phyloP scores from a whole-genome alignment of 1,284 basidiomycete genomes.

The Puccinia triticina region DNA sequence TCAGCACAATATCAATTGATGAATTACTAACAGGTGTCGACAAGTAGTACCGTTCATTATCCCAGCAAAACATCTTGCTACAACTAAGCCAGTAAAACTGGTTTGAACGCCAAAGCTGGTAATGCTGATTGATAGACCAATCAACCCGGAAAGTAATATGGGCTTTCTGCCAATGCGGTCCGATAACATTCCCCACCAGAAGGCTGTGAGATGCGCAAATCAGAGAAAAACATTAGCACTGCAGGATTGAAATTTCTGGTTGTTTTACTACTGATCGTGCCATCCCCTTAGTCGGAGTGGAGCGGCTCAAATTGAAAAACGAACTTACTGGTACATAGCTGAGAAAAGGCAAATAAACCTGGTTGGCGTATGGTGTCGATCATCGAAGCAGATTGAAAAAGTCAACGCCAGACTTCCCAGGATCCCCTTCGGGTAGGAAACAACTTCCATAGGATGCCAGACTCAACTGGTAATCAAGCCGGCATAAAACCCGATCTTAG shows the following conservation, averaged over 20 bases:
- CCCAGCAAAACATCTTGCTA: slow-evolving; percentile 38
- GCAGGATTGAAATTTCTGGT: background rate
- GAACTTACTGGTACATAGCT: slow-evolving; percentile 47
- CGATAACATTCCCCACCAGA: slow-evolving; percentile 53
- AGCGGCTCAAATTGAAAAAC: background rate
- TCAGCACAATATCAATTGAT: background rate
- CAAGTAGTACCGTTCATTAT: slow-evolving; percentile 33
- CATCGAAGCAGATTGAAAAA: background rate
- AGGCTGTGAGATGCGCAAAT: slow-evolving; percentile 3
- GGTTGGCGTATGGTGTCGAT: background rate
- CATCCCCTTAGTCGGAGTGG: background rate
- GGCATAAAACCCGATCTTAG: slow-evolving; percentile 37
- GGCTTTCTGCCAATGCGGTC: slow-evolving; percentile 53
- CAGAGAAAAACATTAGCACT: background rate
- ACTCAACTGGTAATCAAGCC: slow-evolving; percentile 34
- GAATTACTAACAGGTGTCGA: background rate
- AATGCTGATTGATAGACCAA: slow-evolving; percentile 51
- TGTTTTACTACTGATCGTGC: background rate
- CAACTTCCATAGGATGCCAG: background rate
- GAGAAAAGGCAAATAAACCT: slow-evolving; percentile 42
- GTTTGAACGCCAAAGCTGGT: slow-evolving; percentile 51
- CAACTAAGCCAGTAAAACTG: slow-evolving; percentile 31
- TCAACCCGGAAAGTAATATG: slow-evolving; percentile 52
- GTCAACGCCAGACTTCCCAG: background rate
- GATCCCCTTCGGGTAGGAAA: too few species aligned